A percentile compares a stretch with the other conserved stretches of the same genome.
Evolutionary conservation across 768 basidiomycete genomes (phyloP).

Genomic region (Termitomyces sp.): DNA sequence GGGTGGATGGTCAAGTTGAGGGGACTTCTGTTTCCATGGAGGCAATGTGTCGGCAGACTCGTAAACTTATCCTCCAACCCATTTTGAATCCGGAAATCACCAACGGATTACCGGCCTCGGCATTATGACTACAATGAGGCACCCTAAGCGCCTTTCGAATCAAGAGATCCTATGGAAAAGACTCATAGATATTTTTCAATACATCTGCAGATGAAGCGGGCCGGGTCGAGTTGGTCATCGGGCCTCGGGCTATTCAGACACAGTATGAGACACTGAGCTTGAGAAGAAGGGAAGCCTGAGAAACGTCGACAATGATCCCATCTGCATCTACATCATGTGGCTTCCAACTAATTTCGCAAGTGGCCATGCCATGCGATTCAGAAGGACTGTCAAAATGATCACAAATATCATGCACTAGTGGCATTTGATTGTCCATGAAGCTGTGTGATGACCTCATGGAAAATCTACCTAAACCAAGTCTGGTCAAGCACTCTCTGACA

Average conservation of each 20-base stretch:
- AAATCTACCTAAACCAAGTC: not conserved
- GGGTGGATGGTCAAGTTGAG: not conserved
- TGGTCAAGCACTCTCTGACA: not conserved
- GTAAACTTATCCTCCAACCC: slow-evolving; percentile 7
- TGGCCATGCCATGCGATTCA: no score
- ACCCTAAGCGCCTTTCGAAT: slow-evolving; percentile 3
- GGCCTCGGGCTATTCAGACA: not conserved
- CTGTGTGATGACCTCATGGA: not conserved
- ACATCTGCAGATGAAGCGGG: not conserved
- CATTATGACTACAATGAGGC: slow-evolving; percentile 1
- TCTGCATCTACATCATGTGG: not conserved
- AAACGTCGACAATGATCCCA: not conserved
- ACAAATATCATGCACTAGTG: not conserved
- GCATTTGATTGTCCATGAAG: not conserved
- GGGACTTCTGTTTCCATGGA: slow-evolving; percentile 15
- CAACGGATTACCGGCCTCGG: slow-evolving; percentile 3
- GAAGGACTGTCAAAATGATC: not conserved
- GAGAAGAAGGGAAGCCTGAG: not conserved
- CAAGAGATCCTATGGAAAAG: not conserved
- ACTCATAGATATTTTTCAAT: not conserved
- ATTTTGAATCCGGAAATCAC: slow-evolving; percentile 7
- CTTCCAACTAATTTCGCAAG: not conserved
- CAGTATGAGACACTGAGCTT: not conserved
- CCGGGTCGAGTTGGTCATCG: slow-evolving; percentile 4
- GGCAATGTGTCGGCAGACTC: slow-evolving; percentile 2